These are phyloP conservation scores for Candida succiphila DNA, from an alignment of 805 yeast species.

Conservation along the genomic window DNA sequence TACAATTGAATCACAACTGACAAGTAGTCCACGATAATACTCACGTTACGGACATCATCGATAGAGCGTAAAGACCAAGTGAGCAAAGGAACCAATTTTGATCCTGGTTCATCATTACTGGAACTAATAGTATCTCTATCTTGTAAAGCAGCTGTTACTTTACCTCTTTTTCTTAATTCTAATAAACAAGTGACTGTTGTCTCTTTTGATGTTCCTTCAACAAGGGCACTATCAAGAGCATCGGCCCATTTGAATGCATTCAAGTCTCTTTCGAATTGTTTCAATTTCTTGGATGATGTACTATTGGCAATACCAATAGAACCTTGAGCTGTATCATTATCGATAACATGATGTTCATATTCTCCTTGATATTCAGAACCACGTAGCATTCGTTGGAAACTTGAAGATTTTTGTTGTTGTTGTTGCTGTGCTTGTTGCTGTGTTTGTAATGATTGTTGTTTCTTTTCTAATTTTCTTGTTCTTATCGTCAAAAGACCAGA, in stretches of 20 bases:
- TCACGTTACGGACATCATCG: constrained; percentile 69
- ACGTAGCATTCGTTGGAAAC: constrained; percentile 74
- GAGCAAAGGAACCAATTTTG: constrained; percentile 63
- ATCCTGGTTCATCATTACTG: too few species aligned
- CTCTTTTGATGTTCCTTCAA: constrained; percentile 71
- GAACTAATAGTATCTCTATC: constrained; percentile 80
- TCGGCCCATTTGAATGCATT: constrained; percentile 89
- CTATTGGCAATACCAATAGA: constrained; percentile 12
- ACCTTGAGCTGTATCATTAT: constrained; percentile 39
- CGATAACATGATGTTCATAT: constrained; percentile 63
- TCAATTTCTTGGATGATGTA: constrained; percentile 43
- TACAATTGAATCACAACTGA: constrained; percentile 67
- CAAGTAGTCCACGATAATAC: constrained; percentile 56
- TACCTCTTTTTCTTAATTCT: constrained; percentile 84
- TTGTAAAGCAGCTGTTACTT: constrained; percentile 68
- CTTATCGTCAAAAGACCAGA: constrained; percentile 84
- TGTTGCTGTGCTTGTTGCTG: constrained; percentile 26
- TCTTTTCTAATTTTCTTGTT: constrained; percentile 67
- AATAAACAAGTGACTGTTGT: constrained; percentile 72
- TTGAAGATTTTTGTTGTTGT: constrained; percentile 41
- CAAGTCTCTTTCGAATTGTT: constrained; percentile 73
- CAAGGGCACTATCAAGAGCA: constrained; percentile 81
- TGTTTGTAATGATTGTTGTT: constrained; percentile 3
- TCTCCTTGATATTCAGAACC: constrained; percentile 91
- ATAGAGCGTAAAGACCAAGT: constrained; percentile 72